These are phyloP conservation scores for Cenchrus americanus DNA, from an alignment of 176 grass and related monocot species.

Conservation along the genomic window DNA sequence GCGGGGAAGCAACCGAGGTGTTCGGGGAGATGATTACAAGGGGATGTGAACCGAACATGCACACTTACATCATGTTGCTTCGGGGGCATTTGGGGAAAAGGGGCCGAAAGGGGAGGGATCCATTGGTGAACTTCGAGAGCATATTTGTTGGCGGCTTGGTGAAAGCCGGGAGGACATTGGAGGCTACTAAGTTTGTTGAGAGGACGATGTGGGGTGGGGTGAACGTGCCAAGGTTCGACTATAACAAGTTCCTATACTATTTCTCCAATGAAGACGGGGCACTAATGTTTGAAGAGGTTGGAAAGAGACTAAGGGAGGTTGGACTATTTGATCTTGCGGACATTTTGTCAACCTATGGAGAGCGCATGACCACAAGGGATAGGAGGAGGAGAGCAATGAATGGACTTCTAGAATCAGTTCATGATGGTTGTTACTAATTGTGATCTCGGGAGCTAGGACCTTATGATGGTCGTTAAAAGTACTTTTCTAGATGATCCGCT, in stretches of 20 bases:
- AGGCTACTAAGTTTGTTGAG: slow-evolving; percentile 83
- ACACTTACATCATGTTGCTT: slow-evolving; percentile 91
- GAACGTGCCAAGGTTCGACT: slow-evolving; percentile 82
- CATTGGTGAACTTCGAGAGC: slow-evolving; percentile 79
- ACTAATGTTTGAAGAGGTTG: slow-evolving; percentile 69
- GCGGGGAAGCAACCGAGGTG: slow-evolving; percentile 64
- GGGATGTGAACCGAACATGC: slow-evolving; percentile 79
- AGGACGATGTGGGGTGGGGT: slow-evolving; percentile 72
- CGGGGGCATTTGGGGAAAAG: slow-evolving; percentile 86
- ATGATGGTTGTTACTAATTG: neutral
- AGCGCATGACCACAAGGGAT: slow-evolving; percentile 90
- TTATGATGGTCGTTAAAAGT: slow-evolving; percentile 32
- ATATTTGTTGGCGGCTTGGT: slow-evolving; percentile 88
- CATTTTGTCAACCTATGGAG: slow-evolving; percentile 71
- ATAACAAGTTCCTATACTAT: slow-evolving; percentile 79
- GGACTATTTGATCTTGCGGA: slow-evolving; percentile 72
- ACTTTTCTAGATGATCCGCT: neutral
- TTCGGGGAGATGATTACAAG: slow-evolving; percentile 68
- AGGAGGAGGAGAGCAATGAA: slow-evolving; percentile 69
- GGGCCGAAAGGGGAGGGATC: slow-evolving; percentile 70
- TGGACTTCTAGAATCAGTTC: slow-evolving; percentile 34
- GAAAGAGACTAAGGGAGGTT: slow-evolving; percentile 60
- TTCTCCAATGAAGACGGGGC: slow-evolving; percentile 73
- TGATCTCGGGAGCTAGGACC: slow-evolving; percentile 23
- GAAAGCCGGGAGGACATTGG: slow-evolving; percentile 72